Evolutionary conservation across 1,139 yeast genomes (phyloP).

Genomic region (Taphrina deformans): DNA sequence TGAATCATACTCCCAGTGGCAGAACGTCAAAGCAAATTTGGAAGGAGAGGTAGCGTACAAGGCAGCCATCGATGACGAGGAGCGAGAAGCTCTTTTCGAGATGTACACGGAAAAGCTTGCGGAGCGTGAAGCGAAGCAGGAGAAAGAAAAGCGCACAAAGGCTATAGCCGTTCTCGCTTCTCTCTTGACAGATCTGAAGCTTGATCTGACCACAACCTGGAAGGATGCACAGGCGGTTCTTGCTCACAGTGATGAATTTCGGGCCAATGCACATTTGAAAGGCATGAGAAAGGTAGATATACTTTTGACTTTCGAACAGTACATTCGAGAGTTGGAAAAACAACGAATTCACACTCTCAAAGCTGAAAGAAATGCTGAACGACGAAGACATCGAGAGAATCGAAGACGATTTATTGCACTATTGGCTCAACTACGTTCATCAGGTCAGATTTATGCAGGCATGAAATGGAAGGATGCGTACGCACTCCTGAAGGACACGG

Average conservation of each 20-base stretch:
- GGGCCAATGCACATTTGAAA: slow-evolving; percentile 60
- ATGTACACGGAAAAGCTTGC: slow-evolving; percentile 54
- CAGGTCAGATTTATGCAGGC: slow-evolving; percentile 55
- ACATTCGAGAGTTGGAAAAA: slow-evolving; percentile 52
- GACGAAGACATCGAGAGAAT: slow-evolving; percentile 58
- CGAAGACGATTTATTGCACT: slow-evolving; percentile 59
- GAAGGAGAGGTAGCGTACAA: slow-evolving; percentile 67
- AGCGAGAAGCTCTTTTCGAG: slow-evolving; percentile 54
- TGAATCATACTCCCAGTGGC: slow-evolving; percentile 67
- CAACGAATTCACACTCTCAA: slow-evolving; percentile 45
- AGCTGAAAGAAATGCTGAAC: neutral
- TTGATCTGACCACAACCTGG: slow-evolving; percentile 50
- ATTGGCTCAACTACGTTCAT: slow-evolving; percentile 48
- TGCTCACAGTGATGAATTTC: slow-evolving; percentile 54
- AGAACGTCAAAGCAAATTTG: slow-evolving; percentile 43
- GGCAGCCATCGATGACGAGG: slow-evolving; percentile 54
- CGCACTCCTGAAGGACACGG: slow-evolving; percentile 57
- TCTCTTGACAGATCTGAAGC: slow-evolving; percentile 45
- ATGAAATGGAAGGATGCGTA: slow-evolving; percentile 63
- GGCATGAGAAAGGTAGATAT: slow-evolving; percentile 61
- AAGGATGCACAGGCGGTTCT: slow-evolving; percentile 50
- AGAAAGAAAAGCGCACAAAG: slow-evolving; percentile 38
- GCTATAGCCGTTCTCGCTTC: slow-evolving; percentile 40
- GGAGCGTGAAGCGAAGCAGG: slow-evolving; percentile 42
- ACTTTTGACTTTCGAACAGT: slow-evolving; percentile 55